Conservation (phyloP, 441 rosid species). For the Hypseocharis bilobata region DNA sequence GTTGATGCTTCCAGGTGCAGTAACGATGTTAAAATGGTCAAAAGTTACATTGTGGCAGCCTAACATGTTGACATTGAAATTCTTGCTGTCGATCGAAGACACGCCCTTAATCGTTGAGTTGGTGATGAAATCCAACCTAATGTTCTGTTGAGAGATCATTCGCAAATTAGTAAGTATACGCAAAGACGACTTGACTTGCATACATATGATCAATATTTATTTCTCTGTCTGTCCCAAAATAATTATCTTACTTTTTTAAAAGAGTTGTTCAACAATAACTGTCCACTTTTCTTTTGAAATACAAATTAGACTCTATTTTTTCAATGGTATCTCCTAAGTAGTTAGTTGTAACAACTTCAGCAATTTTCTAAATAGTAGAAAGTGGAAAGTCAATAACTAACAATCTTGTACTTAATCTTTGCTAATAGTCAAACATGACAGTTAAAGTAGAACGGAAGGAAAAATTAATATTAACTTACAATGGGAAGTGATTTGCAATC, state of each 20-base stretch:
- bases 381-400: too few relatives aligned
- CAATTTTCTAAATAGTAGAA: too few relatives aligned
- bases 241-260: too few relatives aligned
- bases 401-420: too few relatives aligned
- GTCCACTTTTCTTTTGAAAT: too few relatives aligned
- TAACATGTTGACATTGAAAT: constrained; percentile 38
- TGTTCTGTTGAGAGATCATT: constrained; percentile 25
- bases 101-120: constrained; percentile 30
- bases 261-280: too few relatives aligned
- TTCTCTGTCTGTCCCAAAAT: neutral
- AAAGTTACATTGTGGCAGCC: constrained; percentile 38
- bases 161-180: too few relatives aligned
- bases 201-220: too few relatives aligned
- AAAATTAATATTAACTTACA: constrained; percentile 18
- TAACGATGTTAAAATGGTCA: constrained; percentile 21
- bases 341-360: too few relatives aligned
- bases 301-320: too few relatives aligned
- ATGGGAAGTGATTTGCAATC: constrained; percentile 31
- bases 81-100: constrained; percentile 40
- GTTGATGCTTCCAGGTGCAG: constrained; percentile 38
- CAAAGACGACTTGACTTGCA: too few relatives aligned
- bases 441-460: neutral
- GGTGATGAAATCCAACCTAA: constrained; percentile 31
- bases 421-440: neutral
- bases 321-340: too few relatives aligned